Base-by-base conservation (phyloP, 148 eudicot species). In the Suaeda aralocaspica region DNA sequence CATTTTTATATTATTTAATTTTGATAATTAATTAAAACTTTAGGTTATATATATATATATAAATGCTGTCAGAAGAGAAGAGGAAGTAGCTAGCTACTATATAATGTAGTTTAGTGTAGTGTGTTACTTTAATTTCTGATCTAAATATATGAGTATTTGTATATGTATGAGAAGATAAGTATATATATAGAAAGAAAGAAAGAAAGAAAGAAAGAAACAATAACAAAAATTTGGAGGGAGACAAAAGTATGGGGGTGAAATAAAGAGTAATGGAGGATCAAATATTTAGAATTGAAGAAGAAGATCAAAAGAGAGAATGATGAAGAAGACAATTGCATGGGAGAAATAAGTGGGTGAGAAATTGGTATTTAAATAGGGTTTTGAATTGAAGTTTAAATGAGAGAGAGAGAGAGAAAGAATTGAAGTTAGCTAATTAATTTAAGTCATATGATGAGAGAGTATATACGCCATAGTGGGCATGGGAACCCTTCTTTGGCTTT, bases 341-440 rank as follows among this genome's bases (percentile, higher is more conserved):
- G 83, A 75, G 79, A 80, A 77, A 78, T 60, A 46, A 76, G 79
- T 77, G 79, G 73, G 73, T 59, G 51, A 71, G 29, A 58, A 57
- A 53, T 76, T 72, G 72, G 72, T 78, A 83, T 80, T 80, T 83
- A 77, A 74, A 83, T 80, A 77, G 79, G 72, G 69, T 42, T 74
- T 29, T 21, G 24, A 16, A 26, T 49, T 33, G 34, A 3, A 46
- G 50, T 46, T 21, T 19, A 9, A 48, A 28, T 16, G 9, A n/a
- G 44, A 14, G 26, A 31, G 9, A 30, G 4, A 15, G 19, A 46
- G 19, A 46, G 19, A 13, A 33, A 34, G 11, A 21, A 30, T 61
- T 5, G 45, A 22, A 29, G 66, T 36, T 46, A n/a, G 44, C 18
- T 24, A 60, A 34, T 30, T 3, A 36, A 3, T 4, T 36, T 36